Evolutionary conservation across 495 filamentous ascomycete species (phyloP), one percentile per base, ranked within the genome.

Genomic region (Terfezia boudieri): DNA sequence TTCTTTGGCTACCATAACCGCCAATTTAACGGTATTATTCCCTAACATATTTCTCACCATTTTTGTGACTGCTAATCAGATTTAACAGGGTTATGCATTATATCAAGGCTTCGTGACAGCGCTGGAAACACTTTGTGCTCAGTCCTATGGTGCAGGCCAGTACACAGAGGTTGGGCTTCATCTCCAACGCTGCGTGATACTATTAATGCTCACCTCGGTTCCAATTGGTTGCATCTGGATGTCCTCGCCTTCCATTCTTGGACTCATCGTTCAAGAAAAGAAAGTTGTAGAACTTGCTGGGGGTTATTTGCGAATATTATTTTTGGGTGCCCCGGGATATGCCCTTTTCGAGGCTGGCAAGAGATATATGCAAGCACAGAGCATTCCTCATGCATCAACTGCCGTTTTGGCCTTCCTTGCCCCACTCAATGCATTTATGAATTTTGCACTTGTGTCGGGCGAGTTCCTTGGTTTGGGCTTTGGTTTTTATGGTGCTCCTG

Each of bases 401-500:
- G 79, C 77, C 53, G 76, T 80, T 12, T 66, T 86, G 17, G 59
- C 84, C 5, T 68, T 84, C 49, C 75, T 73, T 37, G 80, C 82
- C 11, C 79, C 81, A 1, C 55, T 83, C 16, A 85, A 84, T 57
- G 72, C 75, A 0, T 66, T 81, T 8, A 61, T 82, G 65, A 82
- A 82, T 63, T 86, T 76, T 69, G 57, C 82, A 8, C 73, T 86
- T 38, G 81, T 86, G 9, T 83, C 77, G 79, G 71, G 70, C 54
- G 35, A 63, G 53, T n/a, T 41, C 10, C 35, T 50, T 22, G 63
- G 68, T 37, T 73, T 93, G 53, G 69, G 74, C 9, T 81, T 78
- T 75, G 86, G 86, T 2, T 94, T 89, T 61, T 66, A 83, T 52
- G 87, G 87, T 43, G 86, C 86, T 4, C 86, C 88, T 0, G 80